phyloP scores from a whole-genome alignment of 352 stramenopile genomes.

The Phytophthora aleatoria region DNA sequence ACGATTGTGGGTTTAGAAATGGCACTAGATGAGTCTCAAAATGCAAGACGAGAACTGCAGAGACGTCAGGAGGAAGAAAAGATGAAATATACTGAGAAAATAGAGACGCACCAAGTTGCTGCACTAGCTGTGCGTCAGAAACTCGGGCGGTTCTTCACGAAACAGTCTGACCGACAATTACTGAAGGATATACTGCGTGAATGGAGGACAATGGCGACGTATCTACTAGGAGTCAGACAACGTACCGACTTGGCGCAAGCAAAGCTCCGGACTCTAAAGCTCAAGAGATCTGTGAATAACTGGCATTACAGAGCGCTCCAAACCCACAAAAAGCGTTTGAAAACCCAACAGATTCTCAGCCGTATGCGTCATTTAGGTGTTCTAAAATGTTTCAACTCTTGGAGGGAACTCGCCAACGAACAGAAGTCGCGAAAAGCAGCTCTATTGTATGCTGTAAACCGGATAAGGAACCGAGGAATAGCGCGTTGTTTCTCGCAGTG shows the following conservation, averaged over 20 bases:
- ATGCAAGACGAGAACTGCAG: not conserved
- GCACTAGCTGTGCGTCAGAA: slow-evolving; percentile 36
- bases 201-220: slow-evolving; percentile 16
- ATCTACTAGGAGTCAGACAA: slow-evolving; percentile 11
- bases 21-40: slow-evolving; percentile 2
- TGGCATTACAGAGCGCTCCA: slow-evolving; percentile 18
- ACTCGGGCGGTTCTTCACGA: slow-evolving; percentile 39
- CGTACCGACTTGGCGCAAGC: slow-evolving; percentile 2
- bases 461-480: slow-evolving; percentile 41
- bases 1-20: slow-evolving; percentile 16
- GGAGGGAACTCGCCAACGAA: slow-evolving; percentile 32
- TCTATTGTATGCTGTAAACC: slow-evolving; percentile 33
- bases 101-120: slow-evolving; percentile 7
- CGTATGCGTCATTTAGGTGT: slow-evolving; percentile 45
- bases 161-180: slow-evolving; percentile 40
- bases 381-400: slow-evolving; percentile 57
- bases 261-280: slow-evolving; percentile 16
- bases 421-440: slow-evolving; percentile 29
- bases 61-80: slow-evolving; percentile 23
- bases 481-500: slow-evolving; percentile 41
- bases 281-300: slow-evolving; percentile 10
- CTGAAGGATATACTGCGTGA: slow-evolving; percentile 14
- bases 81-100: not conserved
- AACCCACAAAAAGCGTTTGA: slow-evolving; percentile 11
- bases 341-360: slow-evolving; percentile 22